Evolutionary conservation across 495 filamentous ascomycete species (phyloP).

Genomic region (Copromyces sp.): DNA sequence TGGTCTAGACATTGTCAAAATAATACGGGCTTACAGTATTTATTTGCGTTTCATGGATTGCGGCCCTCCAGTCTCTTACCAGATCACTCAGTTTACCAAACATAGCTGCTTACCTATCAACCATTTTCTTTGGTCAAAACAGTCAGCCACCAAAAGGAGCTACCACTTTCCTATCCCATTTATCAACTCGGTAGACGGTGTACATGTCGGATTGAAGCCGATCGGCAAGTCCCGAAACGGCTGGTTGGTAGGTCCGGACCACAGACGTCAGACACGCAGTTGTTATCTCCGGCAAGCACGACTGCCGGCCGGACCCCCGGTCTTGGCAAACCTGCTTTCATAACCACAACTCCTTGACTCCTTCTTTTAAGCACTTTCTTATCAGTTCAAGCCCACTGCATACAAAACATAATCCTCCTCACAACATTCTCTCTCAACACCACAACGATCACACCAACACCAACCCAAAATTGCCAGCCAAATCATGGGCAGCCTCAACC

Average conservation of each 20-base stretch:
- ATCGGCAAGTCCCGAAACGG: background rate
- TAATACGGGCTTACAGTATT: no score
- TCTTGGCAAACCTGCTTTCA: background rate
- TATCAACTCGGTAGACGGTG: background rate
- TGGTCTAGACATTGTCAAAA: background rate
- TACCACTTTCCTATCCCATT: background rate
- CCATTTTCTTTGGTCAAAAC: background rate
- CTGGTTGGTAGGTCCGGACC: background rate
- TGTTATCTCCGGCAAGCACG: background rate
- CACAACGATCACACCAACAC: background rate
- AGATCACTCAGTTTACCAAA: background rate
- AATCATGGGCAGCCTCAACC: slow-evolving; percentile 17
- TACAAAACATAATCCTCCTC: no score
- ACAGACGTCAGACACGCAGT: no score
- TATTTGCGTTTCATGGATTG: background rate
- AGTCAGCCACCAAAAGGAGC: no score
- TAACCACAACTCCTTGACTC: background rate
- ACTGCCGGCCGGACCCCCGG: background rate
- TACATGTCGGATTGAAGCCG: background rate
- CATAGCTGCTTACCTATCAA: background rate
- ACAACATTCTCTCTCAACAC: background rate
- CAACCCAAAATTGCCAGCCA: background rate
- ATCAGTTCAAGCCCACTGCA: background rate
- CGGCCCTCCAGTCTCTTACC: no score
- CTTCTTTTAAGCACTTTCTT: background rate